phyloP scores from a whole-genome alignment of 73 alveolate species.

The Paramecium caudatum region DNA sequence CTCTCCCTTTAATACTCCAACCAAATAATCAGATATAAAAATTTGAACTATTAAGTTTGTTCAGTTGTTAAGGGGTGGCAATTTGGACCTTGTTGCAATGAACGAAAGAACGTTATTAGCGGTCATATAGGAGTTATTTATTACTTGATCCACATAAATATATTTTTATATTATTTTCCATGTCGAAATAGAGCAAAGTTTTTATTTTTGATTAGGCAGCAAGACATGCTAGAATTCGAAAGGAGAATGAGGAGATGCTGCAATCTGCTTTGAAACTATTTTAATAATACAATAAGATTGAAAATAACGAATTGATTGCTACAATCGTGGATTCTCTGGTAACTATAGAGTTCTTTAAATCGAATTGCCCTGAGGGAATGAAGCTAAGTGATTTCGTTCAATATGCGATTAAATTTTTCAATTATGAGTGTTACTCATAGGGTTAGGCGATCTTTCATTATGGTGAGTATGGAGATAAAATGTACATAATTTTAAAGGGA shows the following conservation, averaged over 20 bases:
- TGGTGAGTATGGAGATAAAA: constrained; percentile 65
- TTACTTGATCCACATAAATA: too few species aligned
- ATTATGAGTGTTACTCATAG: background rate
- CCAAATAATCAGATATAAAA: too few species aligned
- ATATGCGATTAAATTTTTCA: constrained; percentile 36
- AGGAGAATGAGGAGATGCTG: constrained; percentile 1
- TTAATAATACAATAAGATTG: constrained; percentile 2
- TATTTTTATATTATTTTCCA: too few species aligned
- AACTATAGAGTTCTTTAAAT: constrained; percentile 43
- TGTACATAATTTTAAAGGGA: constrained; percentile 44
- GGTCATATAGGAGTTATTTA: too few species aligned
- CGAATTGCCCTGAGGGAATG: constrained; percentile 52
- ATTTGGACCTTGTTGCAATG: too few species aligned
- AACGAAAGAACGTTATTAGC: too few species aligned
- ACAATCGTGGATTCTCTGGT: constrained; percentile 22
- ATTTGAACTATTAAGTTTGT: too few species aligned
- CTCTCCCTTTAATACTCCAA: too few species aligned
- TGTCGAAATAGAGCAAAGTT: too few species aligned
- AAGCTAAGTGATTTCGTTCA: background rate
- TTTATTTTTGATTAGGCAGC: constrained; percentile 13
- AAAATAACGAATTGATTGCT: background rate
- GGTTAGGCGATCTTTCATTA: constrained; percentile 24
- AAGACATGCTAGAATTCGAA: background rate
- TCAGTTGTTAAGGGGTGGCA: too few species aligned
- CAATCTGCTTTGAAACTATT: background rate